Percentiles rank a stretch among this genome's conserved stretches.
Conservation (phyloP, 164 flowering plant genomes). For the Pachysandra terminalis region DNA sequence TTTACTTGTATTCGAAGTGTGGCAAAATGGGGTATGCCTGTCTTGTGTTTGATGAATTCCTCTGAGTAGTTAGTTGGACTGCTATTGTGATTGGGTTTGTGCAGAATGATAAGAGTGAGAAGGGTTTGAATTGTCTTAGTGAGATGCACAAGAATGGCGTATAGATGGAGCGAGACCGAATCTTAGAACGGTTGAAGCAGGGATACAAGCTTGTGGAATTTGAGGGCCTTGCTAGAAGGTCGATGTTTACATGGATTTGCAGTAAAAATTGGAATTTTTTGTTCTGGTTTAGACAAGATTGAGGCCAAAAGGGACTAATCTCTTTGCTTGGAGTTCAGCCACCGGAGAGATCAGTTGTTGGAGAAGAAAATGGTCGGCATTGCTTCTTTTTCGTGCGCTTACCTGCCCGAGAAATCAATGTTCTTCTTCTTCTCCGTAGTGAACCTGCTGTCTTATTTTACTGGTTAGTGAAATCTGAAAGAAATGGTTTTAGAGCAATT, state of each 20-base stretch:
- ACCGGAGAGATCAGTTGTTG: too few relatives aligned
- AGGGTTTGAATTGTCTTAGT: constrained; percentile 48
- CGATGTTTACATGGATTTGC: constrained; percentile 61
- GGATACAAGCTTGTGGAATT: constrained; percentile 64
- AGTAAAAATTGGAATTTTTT: constrained; percentile 49
- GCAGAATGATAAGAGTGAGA: constrained; percentile 56
- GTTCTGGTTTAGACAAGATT: constrained; percentile 25
- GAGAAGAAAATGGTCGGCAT: too few relatives aligned
- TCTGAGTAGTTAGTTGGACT: constrained; percentile 73
- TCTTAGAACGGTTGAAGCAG: constrained; percentile 64
- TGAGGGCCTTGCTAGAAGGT: constrained; percentile 46
- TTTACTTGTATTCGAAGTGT: constrained; percentile 62
- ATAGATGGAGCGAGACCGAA: constrained; percentile 45
- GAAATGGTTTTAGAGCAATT: too few relatives aligned
- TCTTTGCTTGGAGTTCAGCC: too few relatives aligned
- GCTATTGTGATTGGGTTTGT: constrained; percentile 69
- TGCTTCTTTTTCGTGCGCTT: too few relatives aligned
- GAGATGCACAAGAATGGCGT: constrained; percentile 50
- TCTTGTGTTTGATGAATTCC: constrained; percentile 62
- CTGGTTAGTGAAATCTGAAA: too few relatives aligned
- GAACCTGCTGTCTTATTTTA: too few relatives aligned
- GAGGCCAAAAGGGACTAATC: too few relatives aligned
- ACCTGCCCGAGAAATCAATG: too few relatives aligned
- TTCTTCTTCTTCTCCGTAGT: too few relatives aligned
- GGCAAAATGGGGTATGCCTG: constrained; percentile 43